Conservation (phyloP, 2,329 filamentous ascomycete genomes). For the Colletotrichum sp. region DNA sequence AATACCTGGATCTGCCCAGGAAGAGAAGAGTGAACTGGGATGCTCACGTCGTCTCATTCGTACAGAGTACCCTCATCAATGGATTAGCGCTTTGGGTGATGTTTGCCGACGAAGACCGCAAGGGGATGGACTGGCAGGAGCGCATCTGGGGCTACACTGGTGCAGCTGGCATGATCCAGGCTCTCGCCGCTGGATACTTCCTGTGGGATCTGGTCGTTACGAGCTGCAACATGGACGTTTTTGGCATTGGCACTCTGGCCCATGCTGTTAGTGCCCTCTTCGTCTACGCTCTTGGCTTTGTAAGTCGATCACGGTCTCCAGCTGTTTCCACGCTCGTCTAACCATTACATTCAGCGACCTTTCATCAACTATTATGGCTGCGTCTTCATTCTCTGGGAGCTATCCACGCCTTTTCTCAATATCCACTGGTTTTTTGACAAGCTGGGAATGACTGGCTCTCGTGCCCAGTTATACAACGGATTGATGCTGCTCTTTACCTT, state of each 20-base stretch:
- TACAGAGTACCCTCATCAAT: conserved; percentile 78
- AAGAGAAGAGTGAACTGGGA: conserved; percentile 80
- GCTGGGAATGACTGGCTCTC: conserved; percentile 77
- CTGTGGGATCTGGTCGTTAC: conserved; percentile 82
- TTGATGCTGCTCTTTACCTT: conserved; percentile 74
- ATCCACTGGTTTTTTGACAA: conserved; percentile 95
- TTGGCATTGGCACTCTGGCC: conserved; percentile 77
- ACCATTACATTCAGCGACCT: conserved; percentile 63
- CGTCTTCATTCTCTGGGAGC: conserved; percentile 86
- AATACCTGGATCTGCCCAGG: conserved; percentile 68
- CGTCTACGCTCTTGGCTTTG: conserved; percentile 81
- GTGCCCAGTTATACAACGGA: conserved; percentile 78
- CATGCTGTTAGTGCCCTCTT: conserved; percentile 77
- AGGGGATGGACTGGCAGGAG: conserved; percentile 68
- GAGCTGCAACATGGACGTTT: conserved; percentile 69
- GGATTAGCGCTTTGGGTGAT: conserved; percentile 76
- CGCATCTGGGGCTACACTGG: conserved; percentile 82
- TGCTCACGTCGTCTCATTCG: conserved; percentile 82
- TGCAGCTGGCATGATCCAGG: conserved; percentile 73
- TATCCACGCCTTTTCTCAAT: conserved; percentile 85
- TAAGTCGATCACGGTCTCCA: conserved; percentile 50
- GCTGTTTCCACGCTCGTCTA: conserved; percentile 18
- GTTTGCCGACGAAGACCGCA: conserved; percentile 69
- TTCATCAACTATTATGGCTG: conserved; percentile 85
- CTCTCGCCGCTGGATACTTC: conserved; percentile 81